Base-by-base conservation (phyloP, 176 grass and related monocot genomes). In the Tillandsia leiboldiana region DNA sequence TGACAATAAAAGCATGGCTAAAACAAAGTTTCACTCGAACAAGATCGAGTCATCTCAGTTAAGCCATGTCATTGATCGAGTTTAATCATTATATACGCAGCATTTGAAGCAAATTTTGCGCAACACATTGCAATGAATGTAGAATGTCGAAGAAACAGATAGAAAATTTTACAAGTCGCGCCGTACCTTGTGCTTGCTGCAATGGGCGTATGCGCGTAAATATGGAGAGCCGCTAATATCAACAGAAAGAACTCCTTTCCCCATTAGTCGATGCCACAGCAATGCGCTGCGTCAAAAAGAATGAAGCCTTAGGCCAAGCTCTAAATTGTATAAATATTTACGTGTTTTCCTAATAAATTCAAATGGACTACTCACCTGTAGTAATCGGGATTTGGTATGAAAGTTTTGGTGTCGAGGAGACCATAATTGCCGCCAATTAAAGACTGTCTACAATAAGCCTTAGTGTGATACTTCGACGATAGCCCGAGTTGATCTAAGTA, bases 391-490 rank as follows among this genome's bases (percentile, higher is more conserved):
- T 99, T 99, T 0, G 95, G 95, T 52, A 84, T 68, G 15, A 86
- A 90, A 67, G 82, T 99, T 17, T 90, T 68, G 0, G 87, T 90
- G 63, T 99, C 90, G n/a, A 99, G 84, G 65, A 99, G 95, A 51
- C 95, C 95, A 53, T 99, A 99, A 70, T 99, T 90, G 29, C 95
- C 95, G 20, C 95, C 95, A 70, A 94, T 94, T 59, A 90, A 83
- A 14, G 77, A 80, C 64, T 99, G 95, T 75, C 95, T 87, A 65
- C 95, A 99, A 62, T 99, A 94, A n/a, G 84, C 89, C 82, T 85
- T 93, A 12, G 89, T 90, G 57, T 93, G 79, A 81, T 99, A 99
- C 77, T 86, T 99, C 47, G 94, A 85, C 64, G 94, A 80, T 65
- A 93, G 76, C 13, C 94, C 94, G 33, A 99, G 80, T 73, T 99